Base-by-base conservation (phyloP, 208 protist genomes). In the Trypanosoma brucei region DNA sequence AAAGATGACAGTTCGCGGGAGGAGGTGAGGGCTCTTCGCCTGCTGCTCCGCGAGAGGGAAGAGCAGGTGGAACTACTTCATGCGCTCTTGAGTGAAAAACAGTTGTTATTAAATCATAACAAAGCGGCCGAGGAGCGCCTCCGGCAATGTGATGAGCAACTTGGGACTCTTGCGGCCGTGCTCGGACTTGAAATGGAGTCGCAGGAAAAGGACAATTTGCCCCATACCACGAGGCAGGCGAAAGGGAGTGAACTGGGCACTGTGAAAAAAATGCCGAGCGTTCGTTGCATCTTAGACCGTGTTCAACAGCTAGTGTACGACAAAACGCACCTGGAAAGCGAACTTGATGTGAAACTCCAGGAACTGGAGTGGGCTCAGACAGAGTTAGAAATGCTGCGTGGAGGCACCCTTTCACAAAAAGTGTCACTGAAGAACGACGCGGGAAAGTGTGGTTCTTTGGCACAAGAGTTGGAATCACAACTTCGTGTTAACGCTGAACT, bases 11-110 rank as follows among this genome's bases (percentile, higher is more conserved):
- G 33, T n/a, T 13, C 37, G 30, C 2, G 59, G 14, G 54, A 72
- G 31, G 59, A 73, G 39, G 11, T 62, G 0, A 46, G 3, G 1
- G 50, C 35, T 37, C 55, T 73, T 22, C 59, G n/a, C 2, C 8
- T 58, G n/a, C 34, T 55, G 0, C 35, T 73, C 53, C 55, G 59
- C 3, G 61, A 73, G 33, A 42, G 60, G n/a, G 55, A 40, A 34
- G 55, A 66, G n/a, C 59, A 63, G 45, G 55, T 68, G 13, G 22
- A 13, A 9, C 22, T 46, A 3, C 52, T 67, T 45, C 59, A 65
- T 33, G 50, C 48, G 13, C 65, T 71, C 46, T 6, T 71, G 11
- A 46, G 51, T n/a, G 65, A 71, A 36, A 71, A 64, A 46, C 30
- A 61, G 37, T 30, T 71, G 34, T 22, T 71, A 35, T 30, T 40